phyloP scores from a whole-genome alignment of 1,284 basidiomycete genomes.

The Ganoderma meredithae region DNA sequence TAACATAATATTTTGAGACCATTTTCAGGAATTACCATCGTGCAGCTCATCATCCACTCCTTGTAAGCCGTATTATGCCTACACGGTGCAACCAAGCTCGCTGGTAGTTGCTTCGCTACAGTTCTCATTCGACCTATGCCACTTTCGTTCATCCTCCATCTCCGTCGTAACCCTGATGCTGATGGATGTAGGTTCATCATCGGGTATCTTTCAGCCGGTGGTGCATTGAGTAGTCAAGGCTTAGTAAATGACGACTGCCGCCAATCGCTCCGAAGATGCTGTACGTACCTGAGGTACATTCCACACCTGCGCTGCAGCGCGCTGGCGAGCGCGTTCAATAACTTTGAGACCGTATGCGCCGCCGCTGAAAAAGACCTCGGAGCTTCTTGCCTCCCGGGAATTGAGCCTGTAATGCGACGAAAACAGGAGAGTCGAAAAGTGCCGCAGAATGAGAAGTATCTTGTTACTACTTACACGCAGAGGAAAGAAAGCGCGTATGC shows the following conservation, averaged over 20 bases:
- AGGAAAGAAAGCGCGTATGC: neutral
- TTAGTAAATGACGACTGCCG: neutral
- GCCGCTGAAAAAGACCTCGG: neutral
- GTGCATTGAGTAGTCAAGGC: neutral
- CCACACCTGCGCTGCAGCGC: neutral
- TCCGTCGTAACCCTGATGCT: neutral
- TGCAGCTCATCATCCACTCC: no score
- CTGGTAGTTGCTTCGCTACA: neutral
- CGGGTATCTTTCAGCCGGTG: neutral
- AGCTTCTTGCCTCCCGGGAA: neutral
- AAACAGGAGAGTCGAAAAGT: neutral
- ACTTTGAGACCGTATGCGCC: neutral
- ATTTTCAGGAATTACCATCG: no score
- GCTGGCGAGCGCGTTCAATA: neutral
- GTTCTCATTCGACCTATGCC: neutral
- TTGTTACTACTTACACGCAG: neutral
- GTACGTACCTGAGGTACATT: neutral
- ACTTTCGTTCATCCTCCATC: neutral
- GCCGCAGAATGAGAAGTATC: neutral
- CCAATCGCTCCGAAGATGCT: no score
- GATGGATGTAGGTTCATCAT: neutral
- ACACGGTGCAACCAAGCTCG: neutral
- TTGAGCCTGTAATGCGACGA: neutral
- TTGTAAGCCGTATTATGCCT: neutral
- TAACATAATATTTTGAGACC: no score